Evolutionary conservation across 78 protist genomes (phyloP).

Genomic region (Isochrysis galbana): DNA sequence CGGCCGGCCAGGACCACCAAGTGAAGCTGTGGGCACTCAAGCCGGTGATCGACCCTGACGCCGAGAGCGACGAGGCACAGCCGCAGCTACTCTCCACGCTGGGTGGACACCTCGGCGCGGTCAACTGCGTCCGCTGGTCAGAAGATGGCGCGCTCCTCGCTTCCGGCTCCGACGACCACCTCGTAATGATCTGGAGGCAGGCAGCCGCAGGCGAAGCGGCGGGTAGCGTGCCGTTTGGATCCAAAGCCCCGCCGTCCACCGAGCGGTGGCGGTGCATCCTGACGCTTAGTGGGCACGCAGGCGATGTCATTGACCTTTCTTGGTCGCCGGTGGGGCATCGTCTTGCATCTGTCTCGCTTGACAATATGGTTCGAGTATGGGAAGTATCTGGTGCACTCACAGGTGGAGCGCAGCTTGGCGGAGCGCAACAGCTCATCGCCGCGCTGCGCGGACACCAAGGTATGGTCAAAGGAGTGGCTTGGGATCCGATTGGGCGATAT

Average conservation of each 20-base stretch:
- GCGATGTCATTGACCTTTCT: constrained; percentile 54
- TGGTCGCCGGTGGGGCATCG: constrained; percentile 59
- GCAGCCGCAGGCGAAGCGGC: not conserved
- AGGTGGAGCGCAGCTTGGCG: not conserved
- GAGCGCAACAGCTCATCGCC: not conserved
- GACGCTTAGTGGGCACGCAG: constrained; percentile 57
- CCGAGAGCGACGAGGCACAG: constrained; percentile 30
- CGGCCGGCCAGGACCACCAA: constrained; percentile 68
- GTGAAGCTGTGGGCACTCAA: constrained; percentile 63
- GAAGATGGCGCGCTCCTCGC: constrained; percentile 60
- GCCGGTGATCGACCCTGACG: constrained; percentile 41
- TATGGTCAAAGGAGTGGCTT: constrained; percentile 59
- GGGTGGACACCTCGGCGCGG: constrained; percentile 54
- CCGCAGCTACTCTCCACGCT: constrained; percentile 47
- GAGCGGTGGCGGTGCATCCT: constrained; percentile 52
- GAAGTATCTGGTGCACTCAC: not conserved
- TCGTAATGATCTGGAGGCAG: constrained; percentile 53
- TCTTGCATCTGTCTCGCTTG: constrained; percentile 67
- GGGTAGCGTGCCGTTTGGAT: not conserved
- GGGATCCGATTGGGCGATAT: constrained; percentile 74
- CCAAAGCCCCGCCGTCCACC: not conserved
- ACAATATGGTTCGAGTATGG: constrained; percentile 64
- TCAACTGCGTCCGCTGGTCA: constrained; percentile 60
- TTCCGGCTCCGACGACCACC: constrained; percentile 64
- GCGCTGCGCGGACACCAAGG: constrained; percentile 50